A percentile compares a stretch with the other conserved stretches of the same genome.
Evolutionary conservation across 768 basidiomycete species (phyloP).

Genomic region (Trichaptum fuscoviolaceum): DNA sequence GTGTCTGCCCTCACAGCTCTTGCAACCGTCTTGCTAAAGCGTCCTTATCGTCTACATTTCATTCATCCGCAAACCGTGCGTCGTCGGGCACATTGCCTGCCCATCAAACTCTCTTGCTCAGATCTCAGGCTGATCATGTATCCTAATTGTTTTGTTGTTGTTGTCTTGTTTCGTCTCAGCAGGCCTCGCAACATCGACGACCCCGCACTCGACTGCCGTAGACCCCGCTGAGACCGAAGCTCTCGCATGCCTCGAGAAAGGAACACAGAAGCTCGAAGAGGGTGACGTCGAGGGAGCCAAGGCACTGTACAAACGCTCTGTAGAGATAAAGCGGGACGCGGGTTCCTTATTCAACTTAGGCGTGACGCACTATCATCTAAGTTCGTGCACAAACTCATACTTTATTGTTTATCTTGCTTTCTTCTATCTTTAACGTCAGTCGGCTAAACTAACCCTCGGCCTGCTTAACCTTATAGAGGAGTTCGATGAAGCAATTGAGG

Average conservation of each 20-base stretch:
- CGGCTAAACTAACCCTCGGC: constrained; percentile 10
- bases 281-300: constrained; percentile 81
- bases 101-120: neutral
- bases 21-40: neutral
- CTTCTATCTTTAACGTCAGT: constrained; percentile 14
- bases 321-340: constrained; percentile 73
- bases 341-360: constrained; percentile 85
- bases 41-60: neutral
- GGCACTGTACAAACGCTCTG: constrained; percentile 69
- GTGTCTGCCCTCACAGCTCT: neutral
- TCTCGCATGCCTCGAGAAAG: constrained; percentile 72
- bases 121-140: neutral
- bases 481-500: constrained; percentile 77
- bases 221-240: constrained; percentile 84
- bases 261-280: constrained; percentile 79
- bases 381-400: constrained; percentile 37
- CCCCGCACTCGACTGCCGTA: constrained; percentile 72
- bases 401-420: neutral
- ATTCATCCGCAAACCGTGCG: neutral
- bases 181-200: constrained; percentile 82
- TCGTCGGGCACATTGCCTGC: neutral
- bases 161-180: constrained; percentile 6
- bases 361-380: constrained; percentile 85
- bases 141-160: constrained; percentile 1
- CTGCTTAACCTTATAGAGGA: constrained; percentile 50